Percentiles rank a stretch among this genome's conserved stretches.
Conservation (phyloP, 1,284 basidiomycete species). For the Trichosporon inkin region DNA sequence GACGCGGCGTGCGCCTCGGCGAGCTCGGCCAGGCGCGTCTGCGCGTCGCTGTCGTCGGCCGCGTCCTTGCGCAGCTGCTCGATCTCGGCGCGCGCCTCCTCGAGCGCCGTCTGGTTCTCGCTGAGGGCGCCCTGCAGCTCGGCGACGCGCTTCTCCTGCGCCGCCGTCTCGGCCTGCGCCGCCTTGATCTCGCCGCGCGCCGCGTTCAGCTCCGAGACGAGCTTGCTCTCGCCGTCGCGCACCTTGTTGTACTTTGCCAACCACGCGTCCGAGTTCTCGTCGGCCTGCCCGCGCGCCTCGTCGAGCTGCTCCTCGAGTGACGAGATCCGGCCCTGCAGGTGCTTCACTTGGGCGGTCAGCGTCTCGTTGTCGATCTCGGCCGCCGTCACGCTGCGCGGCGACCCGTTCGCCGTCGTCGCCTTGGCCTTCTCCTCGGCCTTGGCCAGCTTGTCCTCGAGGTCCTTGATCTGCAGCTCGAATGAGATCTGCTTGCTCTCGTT, state of each 20-base stretch:
- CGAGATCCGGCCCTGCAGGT: conserved; percentile 72
- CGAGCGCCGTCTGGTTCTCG: conserved; percentile 81
- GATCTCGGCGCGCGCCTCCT: conserved; percentile 86
- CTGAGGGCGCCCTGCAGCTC: conserved; percentile 83
- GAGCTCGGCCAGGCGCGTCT: neutral
- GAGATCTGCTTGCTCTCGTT: conserved; percentile 81
- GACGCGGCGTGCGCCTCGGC: neutral
- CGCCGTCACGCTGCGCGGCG: conserved; percentile 56
- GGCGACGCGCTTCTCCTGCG: conserved; percentile 62
- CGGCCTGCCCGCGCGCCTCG: conserved; percentile 65
- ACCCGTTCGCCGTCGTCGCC: conserved; percentile 2
- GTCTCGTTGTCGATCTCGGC: conserved; percentile 91
- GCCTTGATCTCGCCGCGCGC: conserved; percentile 62
- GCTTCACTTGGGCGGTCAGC: conserved; percentile 76
- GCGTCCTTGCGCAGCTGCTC: conserved; percentile 52
- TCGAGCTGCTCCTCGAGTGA: conserved; percentile 80
- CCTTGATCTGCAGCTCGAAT: conserved; percentile 63
- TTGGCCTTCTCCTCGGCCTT: conserved; percentile 18
- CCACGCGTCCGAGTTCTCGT: conserved; percentile 66
- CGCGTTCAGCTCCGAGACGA: conserved; percentile 63
- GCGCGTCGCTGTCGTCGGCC: conserved; percentile 2
- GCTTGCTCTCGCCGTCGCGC: conserved; percentile 71
- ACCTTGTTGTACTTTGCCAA: conserved; percentile 64
- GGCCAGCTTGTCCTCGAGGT: conserved; percentile 56
- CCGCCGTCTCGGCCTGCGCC: conserved; percentile 61